Evolutionary conservation across 2,329 filamentous ascomycete genomes (phyloP).

Genomic region (Aspergillus sp.): DNA sequence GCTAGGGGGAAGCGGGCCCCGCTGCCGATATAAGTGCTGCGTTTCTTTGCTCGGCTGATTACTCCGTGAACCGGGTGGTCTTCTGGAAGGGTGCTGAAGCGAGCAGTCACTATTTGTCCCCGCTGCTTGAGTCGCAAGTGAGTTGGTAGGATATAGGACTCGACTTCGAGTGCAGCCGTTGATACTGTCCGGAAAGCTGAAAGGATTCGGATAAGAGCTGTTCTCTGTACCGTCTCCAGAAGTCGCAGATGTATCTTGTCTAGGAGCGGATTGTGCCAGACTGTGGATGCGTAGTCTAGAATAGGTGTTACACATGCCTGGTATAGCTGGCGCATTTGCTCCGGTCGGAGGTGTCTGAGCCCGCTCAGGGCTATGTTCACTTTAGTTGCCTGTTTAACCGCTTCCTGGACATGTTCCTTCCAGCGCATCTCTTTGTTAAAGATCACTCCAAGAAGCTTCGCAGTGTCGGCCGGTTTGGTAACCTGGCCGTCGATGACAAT

Average conservation of each 20-base stretch:
- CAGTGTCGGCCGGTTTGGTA: no score
- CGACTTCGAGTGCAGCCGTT: slow-evolving; percentile 21
- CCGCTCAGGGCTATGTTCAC: no score
- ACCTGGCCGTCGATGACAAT: no score
- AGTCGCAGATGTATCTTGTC: slow-evolving; percentile 22
- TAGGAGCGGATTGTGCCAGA: slow-evolving; percentile 26
- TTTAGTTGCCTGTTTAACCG: no score
- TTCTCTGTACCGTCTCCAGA: slow-evolving; percentile 21
- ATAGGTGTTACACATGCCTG: no score
- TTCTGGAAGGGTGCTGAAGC: slow-evolving; percentile 15
- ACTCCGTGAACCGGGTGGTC: slow-evolving; percentile 10
- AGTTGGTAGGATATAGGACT: slow-evolving; percentile 21
- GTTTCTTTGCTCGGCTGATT: slow-evolving; percentile 17
- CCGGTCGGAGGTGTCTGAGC: no score
- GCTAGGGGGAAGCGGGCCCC: slow-evolving; percentile 23
- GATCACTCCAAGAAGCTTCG: no score
- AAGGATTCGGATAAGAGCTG: slow-evolving; percentile 23
- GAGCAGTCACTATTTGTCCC: no score
- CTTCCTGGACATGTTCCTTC: no score
- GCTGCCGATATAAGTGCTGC: background rate
- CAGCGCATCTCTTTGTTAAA: no score
- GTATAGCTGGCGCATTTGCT: no score
- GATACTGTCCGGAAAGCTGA: slow-evolving; percentile 24
- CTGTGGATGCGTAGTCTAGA: slow-evolving; percentile 21
- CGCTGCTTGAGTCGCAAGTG: slow-evolving; percentile 5